These are phyloP conservation scores for Trichoderma parareesei DNA, from an alignment of 495 filamentous ascomycete species.

Conservation along the genomic window DNA sequence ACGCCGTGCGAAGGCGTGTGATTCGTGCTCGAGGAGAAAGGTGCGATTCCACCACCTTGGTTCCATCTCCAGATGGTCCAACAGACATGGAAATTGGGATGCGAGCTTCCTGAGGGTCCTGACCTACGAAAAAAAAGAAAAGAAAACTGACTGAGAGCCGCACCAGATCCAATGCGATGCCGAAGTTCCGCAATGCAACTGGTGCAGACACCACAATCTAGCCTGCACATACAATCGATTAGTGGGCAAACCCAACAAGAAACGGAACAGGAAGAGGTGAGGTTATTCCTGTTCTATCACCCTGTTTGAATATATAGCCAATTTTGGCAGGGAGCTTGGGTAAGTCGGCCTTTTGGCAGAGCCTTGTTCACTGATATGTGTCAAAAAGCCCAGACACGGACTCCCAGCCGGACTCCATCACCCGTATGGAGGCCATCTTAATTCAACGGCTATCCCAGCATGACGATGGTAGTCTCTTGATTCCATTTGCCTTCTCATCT, in stretches of 20 bases:
- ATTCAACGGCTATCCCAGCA: not conserved
- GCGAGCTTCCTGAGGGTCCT: no score
- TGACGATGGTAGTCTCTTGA: not conserved
- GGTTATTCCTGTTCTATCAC: not conserved
- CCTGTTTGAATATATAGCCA: not conserved
- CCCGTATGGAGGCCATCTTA: not conserved
- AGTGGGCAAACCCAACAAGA: not conserved
- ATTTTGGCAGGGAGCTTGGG: no score
- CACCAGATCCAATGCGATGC: constrained; percentile 10
- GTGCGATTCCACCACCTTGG: not conserved
- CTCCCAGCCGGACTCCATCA: not conserved
- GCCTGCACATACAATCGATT: constrained; percentile 8
- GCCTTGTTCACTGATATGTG: not conserved
- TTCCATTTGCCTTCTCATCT: not conserved
- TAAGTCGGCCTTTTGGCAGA: no score
- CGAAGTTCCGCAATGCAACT: constrained; percentile 2
- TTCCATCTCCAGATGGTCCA: not conserved
- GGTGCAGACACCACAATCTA: constrained; percentile 9
- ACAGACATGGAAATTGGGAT: not conserved
- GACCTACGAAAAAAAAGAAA: not conserved
- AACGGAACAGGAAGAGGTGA: not conserved
- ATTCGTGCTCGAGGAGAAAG: not conserved
- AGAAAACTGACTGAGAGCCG: not conserved
- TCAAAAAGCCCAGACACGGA: not conserved
- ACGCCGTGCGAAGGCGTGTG: not conserved